A percentile compares a stretch with the other conserved stretches of the same genome.
Conservation (phyloP, 2,329 filamentous ascomycete species). For the Hymenoscyphus repandus region DNA sequence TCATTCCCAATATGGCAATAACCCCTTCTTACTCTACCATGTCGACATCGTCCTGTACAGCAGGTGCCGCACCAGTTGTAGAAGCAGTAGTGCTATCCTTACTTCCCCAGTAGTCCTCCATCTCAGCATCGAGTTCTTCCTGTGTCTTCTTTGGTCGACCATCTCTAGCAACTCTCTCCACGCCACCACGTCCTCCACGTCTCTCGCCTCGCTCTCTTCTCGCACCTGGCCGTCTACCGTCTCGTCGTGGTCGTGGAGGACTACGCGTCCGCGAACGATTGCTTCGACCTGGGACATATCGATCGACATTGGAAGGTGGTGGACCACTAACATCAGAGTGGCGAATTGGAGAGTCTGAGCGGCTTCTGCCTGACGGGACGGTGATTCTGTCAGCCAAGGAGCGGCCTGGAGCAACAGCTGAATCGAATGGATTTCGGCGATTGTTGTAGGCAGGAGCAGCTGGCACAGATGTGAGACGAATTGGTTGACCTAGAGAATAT, state of each 20-base stretch:
- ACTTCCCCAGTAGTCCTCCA: constrained; percentile 85
- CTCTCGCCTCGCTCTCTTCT: constrained; percentile 33
- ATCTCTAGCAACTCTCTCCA: constrained; percentile 41
- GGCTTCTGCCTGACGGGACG: constrained; percentile 44
- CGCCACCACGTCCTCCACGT: constrained; percentile 36
- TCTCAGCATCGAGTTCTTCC: constrained; percentile 91
- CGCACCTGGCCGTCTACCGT: constrained; percentile 47
- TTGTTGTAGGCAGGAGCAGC: constrained; percentile 36
- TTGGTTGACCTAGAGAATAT: constrained; percentile 61
- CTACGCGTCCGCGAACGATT: constrained; percentile 56
- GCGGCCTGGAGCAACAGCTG: constrained; percentile 48
- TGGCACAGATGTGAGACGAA: constrained; percentile 64
- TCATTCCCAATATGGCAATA: too few species aligned
- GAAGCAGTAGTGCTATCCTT: constrained; percentile 32
- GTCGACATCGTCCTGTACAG: constrained; percentile 55
- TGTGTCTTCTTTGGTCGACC: constrained; percentile 72
- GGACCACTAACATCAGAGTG: constrained; percentile 31
- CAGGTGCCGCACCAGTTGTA: constrained; percentile 28
- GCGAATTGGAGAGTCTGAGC: constrained; percentile 52
- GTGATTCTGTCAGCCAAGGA: constrained; percentile 59
- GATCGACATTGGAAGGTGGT: constrained; percentile 31
- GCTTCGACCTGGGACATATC: constrained; percentile 32
- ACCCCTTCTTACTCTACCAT: constrained; percentile 47
- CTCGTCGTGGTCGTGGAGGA: constrained; percentile 49
- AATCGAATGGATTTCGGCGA: constrained; percentile 52